phyloP scores from a whole-genome alignment of 805 yeast species.

The Schizosaccharomyces octosporus region DNA sequence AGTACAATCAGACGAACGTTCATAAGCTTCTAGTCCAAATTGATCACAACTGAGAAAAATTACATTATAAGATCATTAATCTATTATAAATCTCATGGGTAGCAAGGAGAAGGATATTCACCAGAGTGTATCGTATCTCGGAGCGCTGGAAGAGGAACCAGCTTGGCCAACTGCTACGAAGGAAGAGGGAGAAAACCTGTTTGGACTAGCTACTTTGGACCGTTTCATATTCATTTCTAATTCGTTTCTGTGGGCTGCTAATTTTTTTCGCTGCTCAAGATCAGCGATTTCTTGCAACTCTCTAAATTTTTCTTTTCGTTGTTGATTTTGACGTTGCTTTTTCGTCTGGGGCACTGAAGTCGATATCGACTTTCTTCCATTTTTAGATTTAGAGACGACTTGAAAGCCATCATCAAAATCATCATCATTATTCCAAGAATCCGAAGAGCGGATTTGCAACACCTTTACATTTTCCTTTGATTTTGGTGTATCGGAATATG shows the following conservation, averaged over 20 bases:
- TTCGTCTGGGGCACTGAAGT: neutral
- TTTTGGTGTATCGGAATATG: neutral
- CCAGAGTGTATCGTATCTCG: neutral
- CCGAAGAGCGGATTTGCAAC: too few relatives aligned
- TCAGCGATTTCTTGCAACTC: neutral
- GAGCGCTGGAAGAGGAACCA: neutral
- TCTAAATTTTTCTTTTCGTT: neutral
- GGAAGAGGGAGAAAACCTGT: neutral
- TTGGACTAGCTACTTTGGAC: neutral
- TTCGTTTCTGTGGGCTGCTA: neutral
- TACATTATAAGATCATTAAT: too few relatives aligned
- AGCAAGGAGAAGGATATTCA: neutral
- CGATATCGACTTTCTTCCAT: neutral
- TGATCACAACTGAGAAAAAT: too few relatives aligned
- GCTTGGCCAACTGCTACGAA: neutral
- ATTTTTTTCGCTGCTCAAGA: neutral
- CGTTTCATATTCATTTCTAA: neutral
- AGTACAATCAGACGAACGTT: too few relatives aligned
- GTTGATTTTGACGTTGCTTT: neutral
- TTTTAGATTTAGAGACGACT: neutral
- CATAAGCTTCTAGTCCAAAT: too few relatives aligned
- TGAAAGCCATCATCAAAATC: neutral
- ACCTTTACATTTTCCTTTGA: neutral
- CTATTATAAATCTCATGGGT: too few relatives aligned
- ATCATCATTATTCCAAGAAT: neutral